Percentiles rank a stretch among this genome's conserved stretches.
These are phyloP conservation scores for Wickerhamiella qilinensis DNA, from an alignment of 805 yeast genomes.

Conservation along the genomic window DNA sequence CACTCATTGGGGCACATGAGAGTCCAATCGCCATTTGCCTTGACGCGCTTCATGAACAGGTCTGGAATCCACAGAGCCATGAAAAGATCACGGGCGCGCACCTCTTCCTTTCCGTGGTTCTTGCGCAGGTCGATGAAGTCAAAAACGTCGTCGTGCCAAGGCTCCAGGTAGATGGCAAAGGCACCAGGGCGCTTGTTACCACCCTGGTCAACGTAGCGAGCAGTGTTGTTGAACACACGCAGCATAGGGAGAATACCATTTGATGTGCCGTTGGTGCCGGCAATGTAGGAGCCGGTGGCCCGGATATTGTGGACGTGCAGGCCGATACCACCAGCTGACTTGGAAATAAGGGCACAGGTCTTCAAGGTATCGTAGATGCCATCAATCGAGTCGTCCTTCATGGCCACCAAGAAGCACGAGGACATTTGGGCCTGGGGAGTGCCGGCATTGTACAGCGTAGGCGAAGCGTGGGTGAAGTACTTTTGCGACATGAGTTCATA, in stretches of 20 bases:
- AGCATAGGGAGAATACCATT: conserved; percentile 94
- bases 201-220: conserved; percentile 95
- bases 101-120: conserved; percentile 90
- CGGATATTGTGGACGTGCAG: conserved; percentile 77
- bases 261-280: conserved; percentile 85
- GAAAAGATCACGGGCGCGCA: conserved; percentile 83
- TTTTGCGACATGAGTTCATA: conserved; percentile 75
- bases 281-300: conserved; percentile 70
- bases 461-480: conserved; percentile 87
- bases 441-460: conserved; percentile 88
- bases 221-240: conserved; percentile 87
- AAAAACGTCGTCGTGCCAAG: conserved; percentile 91
- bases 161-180: conserved; percentile 82
- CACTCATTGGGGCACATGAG: conserved; percentile 80
- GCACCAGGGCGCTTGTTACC: conserved; percentile 98
- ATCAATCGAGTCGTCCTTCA: conserved; percentile 89
- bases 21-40: conserved; percentile 66
- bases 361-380: conserved; percentile 86
- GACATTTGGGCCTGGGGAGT: conserved; percentile 74
- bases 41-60: conserved; percentile 82
- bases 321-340: conserved; percentile 94
- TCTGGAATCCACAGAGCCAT: conserved; percentile 93
- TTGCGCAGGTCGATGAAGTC: conserved; percentile 76
- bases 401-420: conserved; percentile 80
- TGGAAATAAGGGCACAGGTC: conserved; percentile 77